These are phyloP conservation scores for Hippophae rhamnoides DNA, from an alignment of 306 rosid species.

Conservation along the genomic window DNA sequence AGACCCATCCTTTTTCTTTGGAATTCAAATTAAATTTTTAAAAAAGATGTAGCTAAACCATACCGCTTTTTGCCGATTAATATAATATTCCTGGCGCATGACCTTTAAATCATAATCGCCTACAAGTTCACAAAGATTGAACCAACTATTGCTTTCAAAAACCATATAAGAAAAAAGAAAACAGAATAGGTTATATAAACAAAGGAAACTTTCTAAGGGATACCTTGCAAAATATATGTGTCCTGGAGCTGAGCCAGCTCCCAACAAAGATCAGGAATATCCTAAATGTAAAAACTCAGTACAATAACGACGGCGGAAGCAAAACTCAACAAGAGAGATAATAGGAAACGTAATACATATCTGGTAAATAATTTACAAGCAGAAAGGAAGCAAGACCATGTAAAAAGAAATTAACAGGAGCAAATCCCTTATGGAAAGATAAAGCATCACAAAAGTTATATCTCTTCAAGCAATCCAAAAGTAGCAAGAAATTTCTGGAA, in stretches of 20 bases:
- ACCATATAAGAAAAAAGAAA: slow-evolving; percentile 1
- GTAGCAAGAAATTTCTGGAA: too few species aligned
- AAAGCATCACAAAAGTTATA: too few species aligned
- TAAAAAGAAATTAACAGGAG: too few species aligned
- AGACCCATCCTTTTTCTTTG: too few species aligned
- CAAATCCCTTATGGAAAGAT: too few species aligned
- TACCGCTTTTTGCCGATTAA: slow-evolving; percentile 85
- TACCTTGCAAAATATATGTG: slow-evolving; percentile 94
- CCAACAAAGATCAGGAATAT: slow-evolving; percentile 92
- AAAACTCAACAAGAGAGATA: too few species aligned
- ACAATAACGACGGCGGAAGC: neutral
- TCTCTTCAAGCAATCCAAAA: too few species aligned
- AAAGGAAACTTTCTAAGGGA: slow-evolving; percentile 5
- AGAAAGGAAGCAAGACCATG: too few species aligned
- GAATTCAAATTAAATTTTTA: neutral
- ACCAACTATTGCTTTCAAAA: slow-evolving; percentile 13
- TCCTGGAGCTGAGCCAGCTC: slow-evolving; percentile 97
- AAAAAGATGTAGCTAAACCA: slow-evolving; percentile 15
- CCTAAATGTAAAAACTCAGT: slow-evolving; percentile 30
- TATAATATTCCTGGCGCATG: slow-evolving; percentile 94
- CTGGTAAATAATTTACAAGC: too few species aligned
- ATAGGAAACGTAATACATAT: too few species aligned
- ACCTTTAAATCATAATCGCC: slow-evolving; percentile 99
- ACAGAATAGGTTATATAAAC: slow-evolving; percentile 3
- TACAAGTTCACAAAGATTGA: slow-evolving; percentile 27